Conservation (phyloP, 257 asterid genomes). For the Solanum rostratum region DNA sequence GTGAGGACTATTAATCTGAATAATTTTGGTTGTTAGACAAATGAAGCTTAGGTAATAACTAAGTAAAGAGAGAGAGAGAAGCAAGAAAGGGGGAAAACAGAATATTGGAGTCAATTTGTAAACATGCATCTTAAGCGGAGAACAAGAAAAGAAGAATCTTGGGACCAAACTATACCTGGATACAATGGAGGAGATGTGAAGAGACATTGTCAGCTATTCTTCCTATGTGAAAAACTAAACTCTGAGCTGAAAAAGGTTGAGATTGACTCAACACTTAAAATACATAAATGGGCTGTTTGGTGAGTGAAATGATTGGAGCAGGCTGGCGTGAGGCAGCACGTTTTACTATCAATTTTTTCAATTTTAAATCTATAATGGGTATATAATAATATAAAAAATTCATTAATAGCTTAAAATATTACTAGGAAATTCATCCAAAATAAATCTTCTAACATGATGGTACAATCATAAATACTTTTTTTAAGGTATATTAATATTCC, state of each 20-base stretch:
- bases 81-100: background rate
- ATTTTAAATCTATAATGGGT: too few relatives aligned
- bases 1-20: background rate
- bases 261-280: background rate
- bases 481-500: too few relatives aligned
- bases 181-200: background rate
- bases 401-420: too few relatives aligned
- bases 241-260: background rate
- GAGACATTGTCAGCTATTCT: background rate
- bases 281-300: background rate
- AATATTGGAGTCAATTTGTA: background rate
- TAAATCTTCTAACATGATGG: too few relatives aligned
- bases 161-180: slow-evolving; percentile 15
- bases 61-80: background rate
- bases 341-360: too few relatives aligned
- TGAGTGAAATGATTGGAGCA: background rate
- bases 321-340: too few relatives aligned
- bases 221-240: background rate
- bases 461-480: too few relatives aligned
- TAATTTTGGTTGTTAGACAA: background rate
- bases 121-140: background rate
- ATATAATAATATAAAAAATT: too few relatives aligned
- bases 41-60: background rate
- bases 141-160: background rate
- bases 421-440: too few relatives aligned